Percentiles rank a stretch among this genome's conserved stretches.
These are phyloP conservation scores for Huiozyma naganishii DNA, from an alignment of 805 yeast genomes.

Conservation along the genomic window DNA sequence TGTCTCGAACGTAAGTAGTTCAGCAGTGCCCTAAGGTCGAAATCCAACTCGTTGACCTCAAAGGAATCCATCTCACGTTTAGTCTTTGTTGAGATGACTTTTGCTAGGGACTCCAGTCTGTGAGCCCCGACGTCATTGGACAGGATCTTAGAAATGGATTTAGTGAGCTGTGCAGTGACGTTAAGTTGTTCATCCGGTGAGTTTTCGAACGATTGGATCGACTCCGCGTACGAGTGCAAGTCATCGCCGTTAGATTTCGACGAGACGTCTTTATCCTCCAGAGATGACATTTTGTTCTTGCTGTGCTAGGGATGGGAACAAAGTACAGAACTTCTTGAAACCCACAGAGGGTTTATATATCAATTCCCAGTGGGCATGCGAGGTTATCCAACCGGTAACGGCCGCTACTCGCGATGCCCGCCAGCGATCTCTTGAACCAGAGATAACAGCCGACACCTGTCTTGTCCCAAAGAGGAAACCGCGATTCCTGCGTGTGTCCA, in stretches of 20 bases:
- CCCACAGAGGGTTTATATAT: not conserved
- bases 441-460: no score
- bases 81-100: conserved; percentile 40
- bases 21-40: conserved; percentile 35
- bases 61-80: conserved; percentile 35
- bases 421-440: no score
- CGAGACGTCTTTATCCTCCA: conserved; percentile 11
- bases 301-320: conserved; percentile 22
- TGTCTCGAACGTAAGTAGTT: conserved; percentile 32
- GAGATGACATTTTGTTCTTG: conserved; percentile 28
- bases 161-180: conserved; percentile 20
- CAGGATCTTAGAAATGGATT: conserved; percentile 24
- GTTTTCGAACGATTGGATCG: conserved; percentile 16
- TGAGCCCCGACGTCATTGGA: conserved; percentile 29
- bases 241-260: conserved; percentile 12
- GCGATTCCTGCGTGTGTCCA: no score
- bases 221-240: conserved; percentile 16
- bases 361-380: not conserved
- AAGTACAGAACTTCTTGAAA: not conserved
- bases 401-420: not conserved
- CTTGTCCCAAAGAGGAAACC: no score
- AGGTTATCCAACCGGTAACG: not conserved
- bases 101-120: conserved; percentile 38
- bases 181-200: conserved; percentile 17
- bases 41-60: conserved; percentile 36